These are phyloP conservation scores for Serendipita sp. DNA, from an alignment of 768 basidiomycete genomes.

Conservation along the genomic window DNA sequence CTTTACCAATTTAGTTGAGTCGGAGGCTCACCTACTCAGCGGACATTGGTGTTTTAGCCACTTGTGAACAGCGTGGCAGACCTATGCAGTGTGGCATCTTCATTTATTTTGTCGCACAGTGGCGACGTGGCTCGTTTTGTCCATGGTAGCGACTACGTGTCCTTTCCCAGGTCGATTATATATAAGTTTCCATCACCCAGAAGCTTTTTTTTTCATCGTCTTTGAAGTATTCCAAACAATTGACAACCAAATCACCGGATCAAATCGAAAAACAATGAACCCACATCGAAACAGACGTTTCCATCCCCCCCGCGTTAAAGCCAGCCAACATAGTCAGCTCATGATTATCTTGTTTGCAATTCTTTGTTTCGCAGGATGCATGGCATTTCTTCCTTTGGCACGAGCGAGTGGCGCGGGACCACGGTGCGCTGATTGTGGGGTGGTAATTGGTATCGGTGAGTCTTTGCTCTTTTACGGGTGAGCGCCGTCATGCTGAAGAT, in stretches of 20 bases:
- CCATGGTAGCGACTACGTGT: not conserved
- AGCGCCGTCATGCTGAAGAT: not conserved
- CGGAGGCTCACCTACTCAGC: too few species aligned
- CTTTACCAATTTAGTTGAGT: not conserved
- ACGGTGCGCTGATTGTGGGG: not conserved
- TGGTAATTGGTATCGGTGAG: conserved; percentile 1
- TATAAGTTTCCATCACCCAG: not conserved
- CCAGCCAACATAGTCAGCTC: not conserved
- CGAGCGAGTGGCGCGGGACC: not conserved
- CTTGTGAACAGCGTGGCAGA: too few species aligned
- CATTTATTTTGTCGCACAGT: too few species aligned
- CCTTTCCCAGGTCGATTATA: not conserved
- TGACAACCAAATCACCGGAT: too few species aligned
- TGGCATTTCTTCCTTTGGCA: not conserved
- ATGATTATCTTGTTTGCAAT: not conserved
- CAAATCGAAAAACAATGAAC: not conserved
- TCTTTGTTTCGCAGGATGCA: not conserved
- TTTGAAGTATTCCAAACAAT: too few species aligned
- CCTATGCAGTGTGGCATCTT: too few species aligned
- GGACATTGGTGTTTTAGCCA: too few species aligned
- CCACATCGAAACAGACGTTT: not conserved
- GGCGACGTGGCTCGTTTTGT: too few species aligned
- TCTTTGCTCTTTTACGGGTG: not conserved
- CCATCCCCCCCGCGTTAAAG: not conserved
- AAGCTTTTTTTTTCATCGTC: too few species aligned